These are phyloP conservation scores for Leccinum solheimii DNA, from an alignment of 1,284 basidiomycete genomes.

Conservation along the genomic window DNA sequence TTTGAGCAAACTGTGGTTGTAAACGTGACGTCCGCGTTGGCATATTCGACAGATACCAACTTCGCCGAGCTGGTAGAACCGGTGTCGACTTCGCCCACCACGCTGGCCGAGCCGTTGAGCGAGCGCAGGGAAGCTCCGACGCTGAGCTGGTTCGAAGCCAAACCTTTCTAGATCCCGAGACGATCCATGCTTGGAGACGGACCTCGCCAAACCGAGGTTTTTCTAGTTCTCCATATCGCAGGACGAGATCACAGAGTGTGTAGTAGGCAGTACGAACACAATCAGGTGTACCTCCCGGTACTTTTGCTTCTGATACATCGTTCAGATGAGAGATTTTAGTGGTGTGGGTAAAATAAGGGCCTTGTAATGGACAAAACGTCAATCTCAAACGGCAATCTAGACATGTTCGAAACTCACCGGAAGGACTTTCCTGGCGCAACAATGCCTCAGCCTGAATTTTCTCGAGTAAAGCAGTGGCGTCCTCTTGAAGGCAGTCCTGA, in stretches of 20 bases:
- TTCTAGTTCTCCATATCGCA: slow-evolving; percentile 23
- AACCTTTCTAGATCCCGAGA: slow-evolving; percentile 38
- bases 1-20: no score
- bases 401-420: slow-evolving; percentile 22
- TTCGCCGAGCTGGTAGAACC: no score
- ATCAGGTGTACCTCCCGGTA: slow-evolving; percentile 30
- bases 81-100: no score
- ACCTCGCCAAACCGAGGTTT: slow-evolving; percentile 31
- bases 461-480: slow-evolving; percentile 34
- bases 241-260: slow-evolving; percentile 23
- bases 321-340: slow-evolving; percentile 15
- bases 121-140: no score
- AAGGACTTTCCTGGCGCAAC: slow-evolving; percentile 25
- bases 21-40: no score
- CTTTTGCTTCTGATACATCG: slow-evolving; percentile 12
- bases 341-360: slow-evolving; percentile 35
- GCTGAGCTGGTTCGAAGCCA: slow-evolving; percentile 1
- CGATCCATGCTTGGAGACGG: slow-evolving; percentile 36
- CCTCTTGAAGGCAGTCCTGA: slow-evolving; percentile 32
- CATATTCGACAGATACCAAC: no score
- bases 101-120: no score
- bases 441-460: slow-evolving; percentile 36
- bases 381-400: no score
- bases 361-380: slow-evolving; percentile 9
- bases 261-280: slow-evolving; percentile 31